Evolutionary conservation across 352 stramenopile genomes (phyloP), one percentile per base, ranked within the genome.

Genomic region (Globisporangium viniferum): DNA sequence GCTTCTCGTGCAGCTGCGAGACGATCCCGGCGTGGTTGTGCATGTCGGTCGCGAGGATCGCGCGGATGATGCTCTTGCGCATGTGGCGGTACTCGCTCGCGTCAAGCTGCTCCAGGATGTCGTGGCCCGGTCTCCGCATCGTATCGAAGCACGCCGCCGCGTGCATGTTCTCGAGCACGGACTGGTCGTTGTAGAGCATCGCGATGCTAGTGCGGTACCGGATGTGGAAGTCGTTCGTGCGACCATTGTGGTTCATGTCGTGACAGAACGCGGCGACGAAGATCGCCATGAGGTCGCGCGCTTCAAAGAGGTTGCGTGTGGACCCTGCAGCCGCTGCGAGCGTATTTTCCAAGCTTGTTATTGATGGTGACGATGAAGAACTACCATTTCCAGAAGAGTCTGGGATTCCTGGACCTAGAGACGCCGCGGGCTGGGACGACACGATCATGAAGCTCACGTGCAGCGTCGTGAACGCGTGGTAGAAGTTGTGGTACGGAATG

Each of bases 151-250:
- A 93, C 9, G 84, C 79, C 5, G 84, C 85, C 0, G 88, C 80
- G 61, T 96, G 89, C 79, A 95, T 92, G 67, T 96, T 97, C 73
- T 97, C 90, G 10, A 97, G 77, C 29, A 97, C 90, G 0, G 84
- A 93, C 59, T 90, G 78, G 72, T 97, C 88, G 67, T 96, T 95
- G 74, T 97, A 97, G 14, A 89, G 76, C 76, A 93, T 81, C 49
- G 90, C 90, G 53, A 95, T 77, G 31, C 78, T 80, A 46, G 86
- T 93, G 59, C 76, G 79, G 57, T 82, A 80, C 9, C 89, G 78
- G 56, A 95, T 89, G 69, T 97, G 86, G 64, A 97, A 97, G 69
- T 91, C 86, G 76, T 97, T 97, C 29, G 86, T 96, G 55, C 88
- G 80, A 12, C 84, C 90, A 39, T 94, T 89, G 75, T 97, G 90